Conservation (phyloP, 331 rosid species). For the Spiraea crenata region DNA sequence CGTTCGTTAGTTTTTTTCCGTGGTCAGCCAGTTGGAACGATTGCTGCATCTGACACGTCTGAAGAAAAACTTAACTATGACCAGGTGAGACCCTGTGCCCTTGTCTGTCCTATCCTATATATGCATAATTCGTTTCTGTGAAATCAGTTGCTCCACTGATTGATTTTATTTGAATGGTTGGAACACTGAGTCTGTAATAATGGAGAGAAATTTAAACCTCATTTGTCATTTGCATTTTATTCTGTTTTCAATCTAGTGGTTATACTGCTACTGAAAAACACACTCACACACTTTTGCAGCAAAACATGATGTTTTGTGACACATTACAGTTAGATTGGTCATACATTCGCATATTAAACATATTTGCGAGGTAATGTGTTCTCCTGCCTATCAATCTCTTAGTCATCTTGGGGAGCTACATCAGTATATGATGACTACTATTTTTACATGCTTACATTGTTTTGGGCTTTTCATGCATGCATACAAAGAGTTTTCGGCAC, state of each 20-base stretch:
- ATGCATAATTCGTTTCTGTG: neutral
- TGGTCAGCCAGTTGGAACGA: slow-evolving; percentile 80
- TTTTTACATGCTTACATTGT: neutral
- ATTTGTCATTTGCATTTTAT: neutral
- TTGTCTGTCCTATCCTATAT: neutral
- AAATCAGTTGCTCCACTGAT: neutral
- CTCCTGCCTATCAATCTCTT: neutral
- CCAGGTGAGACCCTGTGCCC: slow-evolving; percentile 42
- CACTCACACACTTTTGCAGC: neutral
- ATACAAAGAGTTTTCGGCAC: neutral
- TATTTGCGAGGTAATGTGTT: neutral
- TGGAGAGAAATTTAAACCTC: neutral
- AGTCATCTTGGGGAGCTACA: neutral
- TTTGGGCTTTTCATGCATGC: neutral
- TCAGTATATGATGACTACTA: neutral
- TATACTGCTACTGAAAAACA: neutral
- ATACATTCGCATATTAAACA: neutral
- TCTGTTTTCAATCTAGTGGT: neutral
- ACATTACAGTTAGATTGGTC: neutral
- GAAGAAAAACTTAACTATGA: slow-evolving; percentile 79
- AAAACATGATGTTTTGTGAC: neutral
- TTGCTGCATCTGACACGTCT: slow-evolving; percentile 76
- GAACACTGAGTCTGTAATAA: neutral
- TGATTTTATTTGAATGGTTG: neutral
- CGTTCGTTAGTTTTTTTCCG: slow-evolving; percentile 72